A percentile compares a stretch with the other conserved stretches of the same genome.
These are phyloP conservation scores for Piper longum DNA, from an alignment of 164 flowering plant species.

Conservation along the genomic window DNA sequence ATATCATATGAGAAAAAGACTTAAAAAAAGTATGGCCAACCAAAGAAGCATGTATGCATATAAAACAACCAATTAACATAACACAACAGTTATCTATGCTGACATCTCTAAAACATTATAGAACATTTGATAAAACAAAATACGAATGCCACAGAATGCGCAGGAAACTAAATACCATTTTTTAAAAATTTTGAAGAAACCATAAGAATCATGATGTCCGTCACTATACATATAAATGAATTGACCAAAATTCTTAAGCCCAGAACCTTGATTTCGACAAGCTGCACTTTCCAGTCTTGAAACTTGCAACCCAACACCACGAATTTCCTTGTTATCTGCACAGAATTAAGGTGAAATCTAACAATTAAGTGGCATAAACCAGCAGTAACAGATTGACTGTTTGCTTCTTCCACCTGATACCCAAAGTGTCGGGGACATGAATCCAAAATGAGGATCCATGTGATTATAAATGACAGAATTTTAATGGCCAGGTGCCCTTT, in stretches of 20 bases:
- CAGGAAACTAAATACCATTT: neutral
- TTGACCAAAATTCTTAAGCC: neutral
- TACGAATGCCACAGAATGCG: neutral
- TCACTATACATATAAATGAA: neutral
- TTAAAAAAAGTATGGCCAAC: neutral
- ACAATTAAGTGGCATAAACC: neutral
- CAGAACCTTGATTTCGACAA: constrained; percentile 35
- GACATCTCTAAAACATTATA: neutral
- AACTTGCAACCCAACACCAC: constrained; percentile 86
- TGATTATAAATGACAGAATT: no score
- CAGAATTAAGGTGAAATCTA: no score
- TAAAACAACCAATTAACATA: neutral
- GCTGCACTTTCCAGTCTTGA: constrained; percentile 72
- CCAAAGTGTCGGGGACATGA: no score
- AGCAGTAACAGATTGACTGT: neutral
- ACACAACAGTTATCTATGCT: neutral
- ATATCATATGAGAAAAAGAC: neutral
- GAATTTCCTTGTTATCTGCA: constrained; percentile 70
- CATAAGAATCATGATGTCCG: neutral
- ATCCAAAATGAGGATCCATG: no score
- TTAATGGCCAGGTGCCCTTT: no score
- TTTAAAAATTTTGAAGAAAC: neutral
- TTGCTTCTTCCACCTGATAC: no score
- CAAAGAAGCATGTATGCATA: neutral
- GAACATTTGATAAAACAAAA: no score